phyloP scores from a whole-genome alignment of 2,329 filamentous ascomycete species.

The Ophiognomonia clavigignenti-juglandacearum region DNA sequence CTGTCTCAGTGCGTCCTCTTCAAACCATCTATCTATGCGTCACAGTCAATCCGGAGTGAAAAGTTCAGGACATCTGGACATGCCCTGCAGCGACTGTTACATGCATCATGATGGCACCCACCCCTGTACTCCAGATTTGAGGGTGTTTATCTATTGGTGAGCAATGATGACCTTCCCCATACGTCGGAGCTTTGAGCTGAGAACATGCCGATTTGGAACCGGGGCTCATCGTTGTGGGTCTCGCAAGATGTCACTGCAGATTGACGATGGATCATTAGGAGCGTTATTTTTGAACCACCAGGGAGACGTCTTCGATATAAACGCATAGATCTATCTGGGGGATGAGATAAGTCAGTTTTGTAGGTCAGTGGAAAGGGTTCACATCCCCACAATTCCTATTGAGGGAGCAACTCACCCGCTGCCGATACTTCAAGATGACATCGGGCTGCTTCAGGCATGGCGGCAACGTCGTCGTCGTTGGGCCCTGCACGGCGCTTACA shows the following conservation, averaged over 20 bases:
- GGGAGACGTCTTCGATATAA: too few relatives aligned
- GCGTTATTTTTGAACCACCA: too few relatives aligned
- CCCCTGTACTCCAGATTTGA: background rate
- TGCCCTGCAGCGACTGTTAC: conserved; percentile 1
- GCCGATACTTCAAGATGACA: background rate
- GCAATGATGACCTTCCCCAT: conserved; percentile 4
- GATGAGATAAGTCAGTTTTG: background rate
- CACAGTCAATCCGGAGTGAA: background rate
- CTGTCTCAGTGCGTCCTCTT: too few relatives aligned
- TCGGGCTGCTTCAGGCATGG: background rate
- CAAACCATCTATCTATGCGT: background rate
- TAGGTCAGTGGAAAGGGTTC: background rate
- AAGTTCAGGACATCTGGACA: background rate
- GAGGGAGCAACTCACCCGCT: too few relatives aligned
- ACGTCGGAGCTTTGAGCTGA: conserved; percentile 3
- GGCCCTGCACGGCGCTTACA: conserved; percentile 1
- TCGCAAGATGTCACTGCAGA: too few relatives aligned
- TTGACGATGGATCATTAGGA: too few relatives aligned
- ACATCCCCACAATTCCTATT: background rate
- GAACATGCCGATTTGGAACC: conserved; percentile 6
- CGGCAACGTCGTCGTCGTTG: conserved; percentile 2
- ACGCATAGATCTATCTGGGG: background rate
- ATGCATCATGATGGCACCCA: too few relatives aligned
- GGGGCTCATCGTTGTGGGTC: background rate
- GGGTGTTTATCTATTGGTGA: background rate